phyloP scores from a whole-genome alignment of 805 yeast species.

The Metschnikowia continentalis region DNA sequence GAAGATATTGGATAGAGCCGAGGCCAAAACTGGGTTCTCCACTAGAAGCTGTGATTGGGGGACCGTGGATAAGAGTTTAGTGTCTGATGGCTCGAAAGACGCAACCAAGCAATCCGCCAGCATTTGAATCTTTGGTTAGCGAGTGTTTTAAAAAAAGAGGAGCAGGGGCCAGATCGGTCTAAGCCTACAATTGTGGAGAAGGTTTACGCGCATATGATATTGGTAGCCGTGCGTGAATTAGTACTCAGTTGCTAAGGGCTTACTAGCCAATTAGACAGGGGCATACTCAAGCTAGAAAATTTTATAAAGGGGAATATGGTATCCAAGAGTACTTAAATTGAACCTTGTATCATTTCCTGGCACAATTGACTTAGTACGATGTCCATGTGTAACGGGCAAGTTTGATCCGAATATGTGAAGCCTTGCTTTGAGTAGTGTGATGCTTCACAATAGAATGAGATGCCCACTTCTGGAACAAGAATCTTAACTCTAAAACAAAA shows the following conservation, averaged over 20 bases:
- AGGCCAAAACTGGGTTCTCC: slow-evolving; percentile 44
- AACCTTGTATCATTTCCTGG: too few species aligned
- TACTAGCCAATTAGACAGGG: too few species aligned
- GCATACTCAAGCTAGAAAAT: background rate
- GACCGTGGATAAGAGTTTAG: slow-evolving; percentile 26
- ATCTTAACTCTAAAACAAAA: too few species aligned
- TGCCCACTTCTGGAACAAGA: too few species aligned
- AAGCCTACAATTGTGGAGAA: slow-evolving; percentile 13
- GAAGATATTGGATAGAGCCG: slow-evolving; percentile 44
- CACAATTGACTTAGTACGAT: too few species aligned
- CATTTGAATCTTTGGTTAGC: slow-evolving; percentile 4
- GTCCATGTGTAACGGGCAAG: too few species aligned
- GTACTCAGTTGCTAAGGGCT: background rate
- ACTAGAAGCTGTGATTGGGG: slow-evolving; percentile 31
- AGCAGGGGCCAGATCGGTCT: background rate
- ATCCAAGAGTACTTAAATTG: too few species aligned
- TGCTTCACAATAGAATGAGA: too few species aligned
- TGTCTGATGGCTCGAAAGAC: slow-evolving; percentile 37
- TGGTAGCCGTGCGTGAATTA: background rate
- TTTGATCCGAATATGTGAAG: too few species aligned
- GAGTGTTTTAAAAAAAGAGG: background rate
- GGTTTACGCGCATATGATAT: slow-evolving; percentile 12
- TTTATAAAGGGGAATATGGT: background rate
- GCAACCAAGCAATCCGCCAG: slow-evolving; percentile 19
- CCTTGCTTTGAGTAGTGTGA: too few species aligned